Conservation (phyloP, 2,329 filamentous ascomycete genomes). For the Colletotrichum viniferum region DNA sequence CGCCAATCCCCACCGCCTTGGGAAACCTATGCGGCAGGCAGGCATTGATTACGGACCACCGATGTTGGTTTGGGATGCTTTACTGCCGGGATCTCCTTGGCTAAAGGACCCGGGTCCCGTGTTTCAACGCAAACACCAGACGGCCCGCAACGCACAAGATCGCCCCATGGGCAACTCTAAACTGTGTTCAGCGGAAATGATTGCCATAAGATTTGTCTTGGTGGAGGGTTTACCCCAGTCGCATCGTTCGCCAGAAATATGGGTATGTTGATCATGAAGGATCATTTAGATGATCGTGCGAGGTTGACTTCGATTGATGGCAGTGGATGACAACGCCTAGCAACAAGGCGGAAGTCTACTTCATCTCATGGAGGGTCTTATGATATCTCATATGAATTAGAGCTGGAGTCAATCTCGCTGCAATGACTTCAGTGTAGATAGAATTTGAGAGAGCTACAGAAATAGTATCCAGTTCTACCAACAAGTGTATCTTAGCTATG, state of each 20-base stretch:
- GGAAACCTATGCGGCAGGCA: not conserved
- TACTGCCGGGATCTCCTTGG: not conserved
- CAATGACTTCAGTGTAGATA: not conserved
- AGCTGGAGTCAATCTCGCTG: not conserved
- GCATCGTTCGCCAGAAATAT: not conserved
- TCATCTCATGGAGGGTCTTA: not conserved
- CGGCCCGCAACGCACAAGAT: not conserved
- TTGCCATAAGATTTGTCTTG: not conserved
- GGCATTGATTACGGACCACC: not conserved
- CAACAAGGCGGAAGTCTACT: not conserved
- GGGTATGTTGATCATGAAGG: not conserved
- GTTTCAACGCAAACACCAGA: slow-evolving; percentile 11
- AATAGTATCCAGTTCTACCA: not conserved
- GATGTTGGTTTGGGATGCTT: not conserved
- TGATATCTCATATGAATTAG: not conserved
- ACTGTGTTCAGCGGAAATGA: not conserved
- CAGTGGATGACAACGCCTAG: not conserved
- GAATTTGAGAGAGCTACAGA: not conserved
- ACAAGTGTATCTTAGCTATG: not conserved
- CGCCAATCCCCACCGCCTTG: not conserved
- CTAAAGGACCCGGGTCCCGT: not conserved
- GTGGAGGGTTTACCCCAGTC: not conserved
- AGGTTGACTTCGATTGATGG: not conserved
- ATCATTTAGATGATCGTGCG: not conserved
- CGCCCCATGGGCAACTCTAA: not conserved